Percentiles rank a stretch among this genome's conserved stretches.
Evolutionary conservation across 1,139 yeast species (phyloP).

Genomic region (Blastobotrys elegans): DNA sequence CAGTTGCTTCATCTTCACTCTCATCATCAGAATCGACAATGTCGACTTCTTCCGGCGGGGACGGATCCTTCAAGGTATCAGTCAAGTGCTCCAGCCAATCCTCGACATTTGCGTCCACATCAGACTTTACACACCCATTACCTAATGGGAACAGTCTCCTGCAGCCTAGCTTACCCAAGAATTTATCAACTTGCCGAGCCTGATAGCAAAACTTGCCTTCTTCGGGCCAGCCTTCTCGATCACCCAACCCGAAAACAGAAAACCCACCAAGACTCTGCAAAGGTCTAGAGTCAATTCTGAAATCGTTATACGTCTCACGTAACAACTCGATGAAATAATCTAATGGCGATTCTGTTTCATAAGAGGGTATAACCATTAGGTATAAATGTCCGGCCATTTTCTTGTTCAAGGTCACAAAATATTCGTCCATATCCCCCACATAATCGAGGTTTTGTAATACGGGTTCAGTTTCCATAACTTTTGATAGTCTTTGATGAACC

Average conservation of each 20-base stretch:
- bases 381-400: slow-evolving; percentile 41
- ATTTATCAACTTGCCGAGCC: slow-evolving; percentile 67
- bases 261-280: slow-evolving; percentile 62
- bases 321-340: slow-evolving; percentile 81
- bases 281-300: slow-evolving; percentile 80
- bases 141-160: slow-evolving; percentile 82
- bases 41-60: slow-evolving; percentile 41
- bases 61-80: slow-evolving; percentile 58
- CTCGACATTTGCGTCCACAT: slow-evolving; percentile 52
- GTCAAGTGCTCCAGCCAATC: slow-evolving; percentile 65
- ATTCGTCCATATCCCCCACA: slow-evolving; percentile 78
- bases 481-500: slow-evolving; percentile 37
- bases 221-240: slow-evolving; percentile 75
- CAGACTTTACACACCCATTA: slow-evolving; percentile 73
- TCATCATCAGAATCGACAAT: slow-evolving; percentile 47
- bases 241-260: slow-evolving; percentile 84
- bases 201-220: slow-evolving; percentile 77
- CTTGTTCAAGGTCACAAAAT: slow-evolving; percentile 54
- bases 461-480: slow-evolving; percentile 43
- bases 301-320: slow-evolving; percentile 76
- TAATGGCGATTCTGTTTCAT: slow-evolving; percentile 87
- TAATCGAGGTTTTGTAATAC: slow-evolving; percentile 69
- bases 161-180: slow-evolving; percentile 78
- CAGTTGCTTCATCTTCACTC: slow-evolving; percentile 36
- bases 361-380: slow-evolving; percentile 77